Base-by-base conservation (phyloP, 805 yeast genomes). In the Tetrapisispora phaffii region DNA sequence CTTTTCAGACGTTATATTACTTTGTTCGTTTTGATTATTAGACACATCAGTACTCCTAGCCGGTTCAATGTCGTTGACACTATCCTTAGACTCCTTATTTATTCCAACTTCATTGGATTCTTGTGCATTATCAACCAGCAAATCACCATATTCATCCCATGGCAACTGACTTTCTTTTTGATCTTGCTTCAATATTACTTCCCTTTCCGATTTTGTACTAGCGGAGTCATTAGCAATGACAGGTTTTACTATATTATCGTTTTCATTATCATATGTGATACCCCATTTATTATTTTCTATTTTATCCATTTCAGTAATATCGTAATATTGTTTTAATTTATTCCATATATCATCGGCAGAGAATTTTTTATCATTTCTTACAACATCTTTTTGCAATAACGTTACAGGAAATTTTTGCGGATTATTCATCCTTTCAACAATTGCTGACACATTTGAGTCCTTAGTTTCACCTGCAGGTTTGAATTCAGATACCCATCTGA, bases 381-480 rank as follows among this genome's bases (percentile, higher is more conserved):
- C 39, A 10, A 42, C 42, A 42, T 60, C 62, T 43, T 59, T 60
- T 45, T 59, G 63, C 37, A 55, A 50, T 41, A 34, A 62, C 47
- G 52, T 66, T 50, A 60, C 67, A 54, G 54, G 75, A 58, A 41
- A 64, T 53, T 50, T 68, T 60, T 57, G 73, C 47, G 61, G 77
- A 64, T 52, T 64, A 45, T 67, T 67, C 60, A 62, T 55, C 35
- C 65, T 45, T 31, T 59, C 65, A 9, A 61, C 51, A 22, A 60
- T 55, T 44, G 64, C 55, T 31, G 58, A 59, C 65, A 75, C 60
- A 48, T 74, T 67, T 53, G 66, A 64, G 45, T 72, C 70, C 44
- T 69, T 72, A 44, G 67, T 55, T 28, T 59, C 56, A 1, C 94
- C 94, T 0, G 79, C 80, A 0, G 93, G 93, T 58, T 79, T 80